Evolutionary conservation across 441 rosid genomes (phyloP).

Genomic region (Euphorbia schlechtendalii): DNA sequence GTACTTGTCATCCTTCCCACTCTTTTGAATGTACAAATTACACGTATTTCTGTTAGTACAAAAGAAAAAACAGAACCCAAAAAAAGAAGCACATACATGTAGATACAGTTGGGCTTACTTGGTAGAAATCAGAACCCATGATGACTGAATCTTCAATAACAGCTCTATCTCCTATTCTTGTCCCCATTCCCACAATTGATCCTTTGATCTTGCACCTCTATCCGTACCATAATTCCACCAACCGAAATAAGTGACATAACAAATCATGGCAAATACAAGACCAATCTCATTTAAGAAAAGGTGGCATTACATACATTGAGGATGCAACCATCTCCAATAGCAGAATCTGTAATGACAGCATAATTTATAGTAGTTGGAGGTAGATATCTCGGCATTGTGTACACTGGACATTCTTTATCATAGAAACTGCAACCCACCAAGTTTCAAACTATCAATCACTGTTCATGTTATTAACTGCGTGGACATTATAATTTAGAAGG

Average conservation of each 20-base stretch:
- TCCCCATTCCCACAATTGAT: constrained; percentile 72
- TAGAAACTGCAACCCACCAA: constrained; percentile 43
- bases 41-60: constrained; percentile 2
- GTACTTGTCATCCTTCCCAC: constrained; percentile 17
- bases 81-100: too few species aligned
- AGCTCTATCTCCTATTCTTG: constrained; percentile 55
- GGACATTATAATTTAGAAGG: neutral
- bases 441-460: neutral
- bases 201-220: constrained; percentile 75
- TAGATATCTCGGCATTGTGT: constrained; percentile 60
- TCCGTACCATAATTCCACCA: constrained; percentile 22
- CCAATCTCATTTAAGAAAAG: too few species aligned
- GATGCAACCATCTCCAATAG: constrained; percentile 77
- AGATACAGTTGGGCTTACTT: constrained; percentile 32
- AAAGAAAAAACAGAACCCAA: too few species aligned
- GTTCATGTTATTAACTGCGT: neutral
- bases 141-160: constrained; percentile 64
- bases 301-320: constrained; percentile 43
- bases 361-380: constrained; percentile 56
- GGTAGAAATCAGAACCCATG: constrained; percentile 67
- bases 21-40: constrained; percentile 22
- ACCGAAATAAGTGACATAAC: too few species aligned
- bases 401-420: constrained; percentile 44
- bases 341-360: constrained; percentile 51
- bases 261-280: too few species aligned